Evolutionary conservation across 2,329 filamentous ascomycete genomes (phyloP), one percentile per base, ranked within the genome.

Genomic region (Nigrospora sphaerica): DNA sequence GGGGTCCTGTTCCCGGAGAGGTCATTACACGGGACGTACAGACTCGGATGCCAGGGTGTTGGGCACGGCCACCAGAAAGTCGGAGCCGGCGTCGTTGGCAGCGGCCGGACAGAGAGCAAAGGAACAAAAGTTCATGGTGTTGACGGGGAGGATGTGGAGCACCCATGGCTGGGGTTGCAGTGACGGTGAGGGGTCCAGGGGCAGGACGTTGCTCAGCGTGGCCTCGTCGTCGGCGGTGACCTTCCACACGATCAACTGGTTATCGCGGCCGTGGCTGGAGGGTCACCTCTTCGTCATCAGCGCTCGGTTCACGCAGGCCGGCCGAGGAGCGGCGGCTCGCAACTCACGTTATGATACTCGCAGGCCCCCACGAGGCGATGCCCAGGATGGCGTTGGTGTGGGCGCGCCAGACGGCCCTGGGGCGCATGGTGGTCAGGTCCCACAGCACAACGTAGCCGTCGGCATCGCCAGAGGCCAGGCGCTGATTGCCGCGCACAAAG

Each of bases 91-190:
- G 4, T 57, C 51, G 16, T 62, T 52, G 7, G 64, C 56, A 9
- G 50, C 49, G 38, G 66, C 61, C 49, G 71, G 49, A 60, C 83
- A 84, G 50, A 77, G 74, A 2, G 85, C 76, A 62, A 95, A 95
- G 2, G 86, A 78, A 62, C 93, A 98, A 62, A 97, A 98, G 61
- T 97, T 98, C 69, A 97, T 79, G 1, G 92, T 89, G 60, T 96
- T 96, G 38, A 97, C 89, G 6, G 86, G 75, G 6, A 98, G 70
- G 4, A 87, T 78, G 64, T 95, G 80, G 18, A 95, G 65, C n/a
- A 96, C 70, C 89, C 88, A 95, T 31, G 93, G 93, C 57, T 83
- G 76, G 16, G 75, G 78, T 52, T 69, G 76, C 42, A 63, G 64
- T 39, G 64, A 67, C 28, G 62, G 64, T 2, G 62, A 69, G 40